Conservation (phyloP, 306 rosid genomes). For the Malus sylvestris region DNA sequence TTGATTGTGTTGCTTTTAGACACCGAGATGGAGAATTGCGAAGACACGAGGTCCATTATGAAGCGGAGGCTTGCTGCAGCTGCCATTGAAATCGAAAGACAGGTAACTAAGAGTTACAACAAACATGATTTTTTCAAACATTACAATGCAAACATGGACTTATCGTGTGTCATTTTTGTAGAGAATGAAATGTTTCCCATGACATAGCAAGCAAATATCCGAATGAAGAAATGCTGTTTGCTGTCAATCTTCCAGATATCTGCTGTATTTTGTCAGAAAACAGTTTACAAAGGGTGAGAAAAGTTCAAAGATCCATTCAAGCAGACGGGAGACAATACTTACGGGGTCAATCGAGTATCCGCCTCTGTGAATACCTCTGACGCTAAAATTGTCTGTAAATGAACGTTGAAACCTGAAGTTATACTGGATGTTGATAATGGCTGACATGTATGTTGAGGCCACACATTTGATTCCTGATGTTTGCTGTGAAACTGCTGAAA, state of each 20-base stretch:
- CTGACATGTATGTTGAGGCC: background rate
- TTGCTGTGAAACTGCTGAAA: background rate
- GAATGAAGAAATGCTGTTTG: conserved; percentile 2
- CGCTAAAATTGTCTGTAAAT: background rate
- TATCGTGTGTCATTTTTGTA: conserved; percentile 30
- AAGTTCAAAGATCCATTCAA: background rate
- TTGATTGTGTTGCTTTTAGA: conserved; percentile 32
- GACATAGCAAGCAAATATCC: conserved; percentile 18
- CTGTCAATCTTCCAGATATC: background rate
- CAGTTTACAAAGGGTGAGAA: background rate
- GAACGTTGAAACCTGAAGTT: background rate
- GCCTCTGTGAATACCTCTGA: background rate
- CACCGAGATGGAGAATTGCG: conserved; percentile 66
- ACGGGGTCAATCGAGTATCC: background rate
- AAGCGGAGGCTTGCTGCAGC: conserved; percentile 69
- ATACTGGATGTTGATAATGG: background rate
- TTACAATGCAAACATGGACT: background rate
- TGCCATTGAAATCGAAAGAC: conserved; percentile 66
- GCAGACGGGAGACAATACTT: background rate
- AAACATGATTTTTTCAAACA: background rate
- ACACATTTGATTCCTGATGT: background rate
- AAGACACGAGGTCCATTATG: conserved; percentile 56
- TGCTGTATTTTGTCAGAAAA: conserved; percentile 1
- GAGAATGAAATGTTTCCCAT: conserved; percentile 97
- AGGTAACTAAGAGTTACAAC: conserved; percentile 35